Conservation (phyloP, 2,329 filamentous ascomycete species). For the Hypomyces rosellus region DNA sequence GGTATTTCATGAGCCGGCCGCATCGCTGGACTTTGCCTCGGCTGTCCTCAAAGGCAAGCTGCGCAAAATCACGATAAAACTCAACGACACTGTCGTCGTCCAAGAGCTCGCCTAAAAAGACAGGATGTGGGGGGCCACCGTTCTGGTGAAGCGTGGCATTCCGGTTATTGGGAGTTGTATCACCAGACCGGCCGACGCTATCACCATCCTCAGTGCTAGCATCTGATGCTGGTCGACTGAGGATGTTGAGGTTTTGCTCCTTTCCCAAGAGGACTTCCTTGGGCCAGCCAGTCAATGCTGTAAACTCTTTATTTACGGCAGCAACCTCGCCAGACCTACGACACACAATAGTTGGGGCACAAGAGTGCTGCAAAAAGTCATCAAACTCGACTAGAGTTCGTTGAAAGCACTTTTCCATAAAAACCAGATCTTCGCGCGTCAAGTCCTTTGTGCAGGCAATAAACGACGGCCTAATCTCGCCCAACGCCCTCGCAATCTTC, state of each 20-base stretch:
- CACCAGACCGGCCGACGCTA: conserved; percentile 28
- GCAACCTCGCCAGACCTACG: conserved; percentile 92
- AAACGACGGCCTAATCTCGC: conserved; percentile 86
- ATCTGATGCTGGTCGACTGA: conserved; percentile 47
- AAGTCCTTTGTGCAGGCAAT: conserved; percentile 88
- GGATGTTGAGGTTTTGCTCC: conserved; percentile 80
- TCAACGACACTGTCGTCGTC: conserved; percentile 90
- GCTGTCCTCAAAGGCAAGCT: conserved; percentile 86
- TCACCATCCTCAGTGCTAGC: conserved; percentile 29
- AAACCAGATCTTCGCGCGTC: conserved; percentile 81
- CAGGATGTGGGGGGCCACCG: conserved; percentile 59
- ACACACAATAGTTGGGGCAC: conserved; percentile 86
- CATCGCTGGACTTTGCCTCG: conserved; percentile 76
- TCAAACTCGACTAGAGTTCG: conserved; percentile 89
- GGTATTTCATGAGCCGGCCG: conserved; percentile 86
- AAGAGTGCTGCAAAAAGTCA: conserved; percentile 81
- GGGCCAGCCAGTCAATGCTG: conserved; percentile 90
- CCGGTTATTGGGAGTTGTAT: conserved; percentile 47
- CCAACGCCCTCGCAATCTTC: conserved; percentile 79
- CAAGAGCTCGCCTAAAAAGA: conserved; percentile 86
- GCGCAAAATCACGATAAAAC: conserved; percentile 93
- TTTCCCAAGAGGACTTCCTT: conserved; percentile 84
- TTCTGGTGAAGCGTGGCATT: conserved; percentile 36
- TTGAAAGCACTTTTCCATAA: conserved; percentile 97
- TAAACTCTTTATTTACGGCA: conserved; percentile 92